These are phyloP conservation scores for Aspergillus intermedius DNA, from an alignment of 2,329 filamentous ascomycete species.

Conservation along the genomic window DNA sequence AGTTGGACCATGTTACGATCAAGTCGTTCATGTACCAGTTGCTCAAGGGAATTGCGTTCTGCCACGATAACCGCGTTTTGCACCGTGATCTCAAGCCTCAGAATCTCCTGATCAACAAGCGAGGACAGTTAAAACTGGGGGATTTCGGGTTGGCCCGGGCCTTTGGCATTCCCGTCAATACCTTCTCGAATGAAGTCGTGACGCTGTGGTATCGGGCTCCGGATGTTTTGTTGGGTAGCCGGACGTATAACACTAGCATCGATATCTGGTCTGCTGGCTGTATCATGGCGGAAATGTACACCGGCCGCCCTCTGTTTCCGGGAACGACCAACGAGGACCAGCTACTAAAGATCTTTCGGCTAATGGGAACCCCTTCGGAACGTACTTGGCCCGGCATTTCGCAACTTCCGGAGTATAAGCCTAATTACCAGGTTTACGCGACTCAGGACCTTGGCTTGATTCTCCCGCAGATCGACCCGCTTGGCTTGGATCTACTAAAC, in stretches of 20 bases:
- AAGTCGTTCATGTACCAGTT: constrained; percentile 99
- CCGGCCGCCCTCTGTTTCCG: constrained; percentile 87
- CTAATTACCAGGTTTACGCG: constrained; percentile 86
- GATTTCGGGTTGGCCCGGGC: constrained; percentile 92
- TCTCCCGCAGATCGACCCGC: constrained; percentile 79
- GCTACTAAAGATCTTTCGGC: constrained; percentile 90
- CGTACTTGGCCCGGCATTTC: constrained; percentile 93
- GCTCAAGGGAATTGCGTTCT: constrained; percentile 91
- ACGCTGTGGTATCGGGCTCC: constrained; percentile 97
- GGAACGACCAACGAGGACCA: constrained; percentile 98
- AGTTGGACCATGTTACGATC: constrained; percentile 81
- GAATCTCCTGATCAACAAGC: constrained; percentile 89
- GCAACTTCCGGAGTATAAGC: constrained; percentile 95
- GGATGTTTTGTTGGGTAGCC: constrained; percentile 84
- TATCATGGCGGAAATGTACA: constrained; percentile 99
- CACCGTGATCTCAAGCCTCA: constrained; percentile 95
- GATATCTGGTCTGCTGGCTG: constrained; percentile 99
- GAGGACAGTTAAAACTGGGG: constrained; percentile 83
- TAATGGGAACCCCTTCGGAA: constrained; percentile 97
- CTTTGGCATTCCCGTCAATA: constrained; percentile 96
- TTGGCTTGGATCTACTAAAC: constrained; percentile 79
- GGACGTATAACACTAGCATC: constrained; percentile 99
- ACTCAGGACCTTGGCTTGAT: constrained; percentile 85
- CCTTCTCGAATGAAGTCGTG: constrained; percentile 95
- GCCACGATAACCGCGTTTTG: constrained; percentile 92